Evolutionary conservation across 2,329 filamentous ascomycete species (phyloP), one percentile per base, ranked within the genome.

Genomic region (Ceratocystis cacaofunesta): DNA sequence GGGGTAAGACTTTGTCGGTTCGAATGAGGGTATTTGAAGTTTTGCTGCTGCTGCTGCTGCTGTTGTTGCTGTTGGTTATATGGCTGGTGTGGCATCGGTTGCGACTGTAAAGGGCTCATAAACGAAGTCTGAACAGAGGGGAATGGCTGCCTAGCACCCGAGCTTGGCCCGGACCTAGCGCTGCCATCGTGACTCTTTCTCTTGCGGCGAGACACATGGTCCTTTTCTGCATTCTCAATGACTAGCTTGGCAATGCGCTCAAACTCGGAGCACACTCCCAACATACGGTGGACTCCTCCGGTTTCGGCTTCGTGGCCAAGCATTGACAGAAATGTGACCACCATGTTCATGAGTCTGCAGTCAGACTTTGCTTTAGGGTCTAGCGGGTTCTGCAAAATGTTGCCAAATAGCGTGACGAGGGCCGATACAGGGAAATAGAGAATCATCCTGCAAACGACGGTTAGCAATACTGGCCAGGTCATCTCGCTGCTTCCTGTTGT

Each of bases 341-440:
- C 94, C 6, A 92, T 80, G 70, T 87, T 90, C 91, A 99, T 96
- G 22, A 97, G 77, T 69, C 89, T 88, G 17, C 94, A 85, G 73
- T 99, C 94, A 0, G 91, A 91, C 65, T 90, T 86, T 52, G 92
- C 92, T 58, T 91, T 83, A 1, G 88, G 85, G 72, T 99, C 94
- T 67, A 92, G 84, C 0, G 94, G 94, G 70, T 97, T 97, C 73
- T 99, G 94, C 0, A 99, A 76, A 60, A 97, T 95, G 71, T 97
- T 96, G 67, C 92, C 92, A 72, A 99, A 99, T 1, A 99, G 78
- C 0, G 94, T 97, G 57, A 99, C 91, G 3, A 97, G 82, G 0
- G 94, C 89, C 0, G 94, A 95, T 7, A 99, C 92, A 0, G 94
- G 94, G 76, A 96, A 99, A 75, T 99, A 99, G 10, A 97, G 78